Conservation (phyloP, 352 stramenopile species). For the Aphanomyces euteiches region DNA sequence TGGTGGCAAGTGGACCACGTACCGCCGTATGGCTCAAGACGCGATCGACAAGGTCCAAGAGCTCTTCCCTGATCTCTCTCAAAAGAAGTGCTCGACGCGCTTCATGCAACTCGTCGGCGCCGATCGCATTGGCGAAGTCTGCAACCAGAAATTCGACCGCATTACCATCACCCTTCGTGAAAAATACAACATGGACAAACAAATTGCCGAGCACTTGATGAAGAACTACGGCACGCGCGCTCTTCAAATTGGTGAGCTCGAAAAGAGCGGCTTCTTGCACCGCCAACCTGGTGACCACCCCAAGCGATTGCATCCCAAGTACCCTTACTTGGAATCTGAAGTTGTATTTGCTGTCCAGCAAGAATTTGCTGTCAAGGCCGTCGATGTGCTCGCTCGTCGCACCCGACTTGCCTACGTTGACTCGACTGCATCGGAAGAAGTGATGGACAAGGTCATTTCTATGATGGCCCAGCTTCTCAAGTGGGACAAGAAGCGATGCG, state of each 20-base stretch:
- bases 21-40: conserved; percentile 94
- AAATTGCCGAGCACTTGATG: conserved; percentile 93
- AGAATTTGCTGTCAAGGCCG: conserved; percentile 92
- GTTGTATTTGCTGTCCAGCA: conserved; percentile 91
- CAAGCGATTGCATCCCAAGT: conserved; percentile 88
- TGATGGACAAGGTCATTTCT: conserved; percentile 84
- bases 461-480: conserved; percentile 90
- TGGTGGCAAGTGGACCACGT: conserved; percentile 97
- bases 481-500: conserved; percentile 74
- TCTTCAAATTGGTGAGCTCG: conserved; percentile 92
- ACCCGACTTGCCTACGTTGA: conserved; percentile 93
- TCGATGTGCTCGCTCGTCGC: conserved; percentile 89
- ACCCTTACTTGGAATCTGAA: conserved; percentile 94
- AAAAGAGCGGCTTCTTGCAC: conserved; percentile 75
- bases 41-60: conserved; percentile 88
- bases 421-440: conserved; percentile 63
- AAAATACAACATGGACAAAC: conserved; percentile 91
- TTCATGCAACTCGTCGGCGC: conserved; percentile 83
- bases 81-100: conserved; percentile 64
- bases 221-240: conserved; percentile 95
- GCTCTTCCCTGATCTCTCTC: conserved; percentile 60
- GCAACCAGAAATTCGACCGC: conserved; percentile 95
- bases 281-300: conserved; percentile 81
- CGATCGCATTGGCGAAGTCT: conserved; percentile 90
- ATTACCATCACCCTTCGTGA: conserved; percentile 91